Conservation (phyloP, 148 eudicot species). For the Amaranthus cruentus region DNA sequence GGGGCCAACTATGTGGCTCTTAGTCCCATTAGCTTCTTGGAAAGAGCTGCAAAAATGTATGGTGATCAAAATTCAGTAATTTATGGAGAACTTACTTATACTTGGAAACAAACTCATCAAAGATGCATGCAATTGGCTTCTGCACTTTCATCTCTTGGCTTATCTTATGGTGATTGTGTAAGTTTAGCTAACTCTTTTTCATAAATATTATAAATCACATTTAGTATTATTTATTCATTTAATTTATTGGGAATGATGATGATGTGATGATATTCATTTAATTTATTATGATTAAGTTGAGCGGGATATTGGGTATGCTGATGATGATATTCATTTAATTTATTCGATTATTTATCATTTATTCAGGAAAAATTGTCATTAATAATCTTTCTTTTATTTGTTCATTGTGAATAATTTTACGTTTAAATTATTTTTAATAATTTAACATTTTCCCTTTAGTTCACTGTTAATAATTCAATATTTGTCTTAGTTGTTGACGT, state of each 20-base stretch:
- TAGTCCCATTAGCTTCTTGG: slow-evolving; percentile 17
- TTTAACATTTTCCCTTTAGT: too few relatives aligned
- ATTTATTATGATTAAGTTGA: neutral
- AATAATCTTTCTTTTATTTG: too few relatives aligned
- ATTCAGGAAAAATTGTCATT: too few relatives aligned
- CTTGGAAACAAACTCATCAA: slow-evolving; percentile 16
- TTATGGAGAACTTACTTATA: neutral
- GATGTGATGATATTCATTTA: neutral
- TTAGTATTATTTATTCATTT: neutral
- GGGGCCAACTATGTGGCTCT: slow-evolving; percentile 11
- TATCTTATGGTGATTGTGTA: slow-evolving; percentile 13
- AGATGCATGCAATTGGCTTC: slow-evolving; percentile 14
- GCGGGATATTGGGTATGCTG: too few relatives aligned
- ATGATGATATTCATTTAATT: too few relatives aligned
- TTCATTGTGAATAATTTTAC: too few relatives aligned
- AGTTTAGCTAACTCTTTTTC: neutral
- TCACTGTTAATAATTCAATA: too few relatives aligned
- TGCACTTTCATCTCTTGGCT: slow-evolving; percentile 5
- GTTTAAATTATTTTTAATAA: too few relatives aligned
- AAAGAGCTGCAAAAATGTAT: slow-evolving; percentile 4
- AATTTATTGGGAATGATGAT: neutral
- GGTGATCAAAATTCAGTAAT: neutral
- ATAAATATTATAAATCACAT: too few relatives aligned
- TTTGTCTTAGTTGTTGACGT: too few relatives aligned
- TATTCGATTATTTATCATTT: too few relatives aligned